Evolutionary conservation across 2,329 filamentous ascomycete genomes (phyloP), one percentile per base, ranked within the genome.

Genomic region (Arachnomyces sp.): DNA sequence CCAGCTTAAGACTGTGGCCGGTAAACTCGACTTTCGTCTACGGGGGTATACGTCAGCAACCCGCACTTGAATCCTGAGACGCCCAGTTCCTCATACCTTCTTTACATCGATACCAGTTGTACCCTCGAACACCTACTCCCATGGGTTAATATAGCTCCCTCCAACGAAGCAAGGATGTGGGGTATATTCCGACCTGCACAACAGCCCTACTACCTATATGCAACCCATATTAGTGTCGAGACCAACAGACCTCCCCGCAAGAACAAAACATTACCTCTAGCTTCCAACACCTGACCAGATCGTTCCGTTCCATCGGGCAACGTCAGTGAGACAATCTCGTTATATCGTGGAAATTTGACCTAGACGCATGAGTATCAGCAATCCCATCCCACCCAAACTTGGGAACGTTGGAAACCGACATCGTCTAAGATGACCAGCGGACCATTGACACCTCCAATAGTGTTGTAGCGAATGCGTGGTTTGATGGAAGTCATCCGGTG

Each of bases 81-180:
- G 7, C 11, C 30, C 6, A 14, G n/a, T n/a, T 17, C 16, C 6
- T 34, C 66, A 48, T 71, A 86, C 88, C 84, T 80, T 98, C 77
- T 96, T 95, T 51, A 98, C 92, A 77, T 98, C 92, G 64, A 98
- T 92, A 61, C 92, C 92, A 34, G 89, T 71, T 49, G 92, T 98
- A 55, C 92, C 92, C 70, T 98, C 92, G 64, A 98, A 98, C 54
- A 96, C 89, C 84, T 94, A 69, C 93, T 68, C 40, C 39, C 48
- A 49, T 45, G 36, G 48, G 61, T 34, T 17, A 36, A 34, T 8
- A 36, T 47, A 43, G 39, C 44, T 32, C 31, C n/a, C 12, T 4
- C n/a, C 15, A 32, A 32, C 4, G 7, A 32, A 16, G 18, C 36
- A n/a, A 30, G 34, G 34, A 28, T 16, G 9, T 18, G 25, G n/a